phyloP scores from a whole-genome alignment of 192 early-diverging fungal species.

The Backusella tuberculispora region DNA sequence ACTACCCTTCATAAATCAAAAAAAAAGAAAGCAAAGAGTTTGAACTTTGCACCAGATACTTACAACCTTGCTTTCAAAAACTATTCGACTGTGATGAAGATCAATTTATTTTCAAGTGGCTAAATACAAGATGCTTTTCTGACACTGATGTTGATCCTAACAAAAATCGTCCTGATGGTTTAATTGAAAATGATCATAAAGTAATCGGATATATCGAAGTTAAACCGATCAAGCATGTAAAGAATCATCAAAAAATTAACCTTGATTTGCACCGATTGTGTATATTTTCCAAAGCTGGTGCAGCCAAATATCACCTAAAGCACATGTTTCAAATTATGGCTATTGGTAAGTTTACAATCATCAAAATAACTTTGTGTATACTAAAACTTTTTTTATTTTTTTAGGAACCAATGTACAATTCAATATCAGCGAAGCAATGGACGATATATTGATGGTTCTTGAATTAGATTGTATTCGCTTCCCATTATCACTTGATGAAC shows the following conservation, averaged over 20 bases:
- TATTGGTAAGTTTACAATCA: no score
- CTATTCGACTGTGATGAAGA: neutral
- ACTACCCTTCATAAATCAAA: slow-evolving; percentile 14
- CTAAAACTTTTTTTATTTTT: no score
- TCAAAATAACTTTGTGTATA: no score
- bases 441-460: neutral
- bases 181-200: neutral
- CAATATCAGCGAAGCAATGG: neutral
- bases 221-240: neutral
- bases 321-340: slow-evolving; percentile 1
- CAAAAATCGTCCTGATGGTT: neutral
- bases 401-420: neutral
- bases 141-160: neutral
- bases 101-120: neutral
- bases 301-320: neutral
- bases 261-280: neutral
- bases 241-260: neutral
- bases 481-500: neutral
- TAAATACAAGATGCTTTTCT: neutral
- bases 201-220: slow-evolving; percentile 8
- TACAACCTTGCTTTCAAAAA: slow-evolving; percentile 1
- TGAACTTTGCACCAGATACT: neutral
- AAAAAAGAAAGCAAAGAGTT: neutral
- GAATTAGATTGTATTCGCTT: neutral
- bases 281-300: neutral